Percentiles rank a stretch among this genome's conserved stretches.
Conservation (phyloP, 352 stramenopile species). For the Aphanomyces astaci region DNA sequence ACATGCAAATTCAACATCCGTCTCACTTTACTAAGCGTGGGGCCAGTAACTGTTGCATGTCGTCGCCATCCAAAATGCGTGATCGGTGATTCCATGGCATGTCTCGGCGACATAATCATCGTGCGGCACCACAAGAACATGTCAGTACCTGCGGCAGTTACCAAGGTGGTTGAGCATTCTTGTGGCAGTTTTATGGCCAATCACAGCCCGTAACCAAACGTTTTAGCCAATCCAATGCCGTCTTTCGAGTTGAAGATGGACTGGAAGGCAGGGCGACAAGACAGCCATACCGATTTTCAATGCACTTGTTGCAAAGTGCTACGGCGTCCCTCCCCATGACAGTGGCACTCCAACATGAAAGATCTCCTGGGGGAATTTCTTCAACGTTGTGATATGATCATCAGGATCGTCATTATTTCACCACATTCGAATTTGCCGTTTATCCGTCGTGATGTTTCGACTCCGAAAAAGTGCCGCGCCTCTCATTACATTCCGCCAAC, state of each 20-base stretch:
- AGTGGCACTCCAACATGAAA: not conserved
- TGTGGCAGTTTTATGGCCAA: not conserved
- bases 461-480: slow-evolving; percentile 8
- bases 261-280: not conserved
- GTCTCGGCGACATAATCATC: too few species aligned
- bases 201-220: not conserved
- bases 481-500: slow-evolving; percentile 17
- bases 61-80: too few species aligned
- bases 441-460: slow-evolving; percentile 12
- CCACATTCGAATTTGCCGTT: too few species aligned
- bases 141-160: not conserved
- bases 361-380: not conserved
- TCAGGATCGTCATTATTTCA: too few species aligned
- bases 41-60: too few species aligned
- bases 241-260: not conserved
- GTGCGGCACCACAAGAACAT: not conserved
- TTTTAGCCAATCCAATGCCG: not conserved
- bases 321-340: not conserved
- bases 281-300: not conserved
- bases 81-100: too few species aligned
- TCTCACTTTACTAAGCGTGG: too few species aligned
- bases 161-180: not conserved
- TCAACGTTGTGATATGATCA: not conserved
- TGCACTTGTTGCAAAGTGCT: not conserved
- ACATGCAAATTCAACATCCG: too few species aligned